Evolutionary conservation across 768 basidiomycete genomes (phyloP).

Genomic region (Lactarius psammicola): DNA sequence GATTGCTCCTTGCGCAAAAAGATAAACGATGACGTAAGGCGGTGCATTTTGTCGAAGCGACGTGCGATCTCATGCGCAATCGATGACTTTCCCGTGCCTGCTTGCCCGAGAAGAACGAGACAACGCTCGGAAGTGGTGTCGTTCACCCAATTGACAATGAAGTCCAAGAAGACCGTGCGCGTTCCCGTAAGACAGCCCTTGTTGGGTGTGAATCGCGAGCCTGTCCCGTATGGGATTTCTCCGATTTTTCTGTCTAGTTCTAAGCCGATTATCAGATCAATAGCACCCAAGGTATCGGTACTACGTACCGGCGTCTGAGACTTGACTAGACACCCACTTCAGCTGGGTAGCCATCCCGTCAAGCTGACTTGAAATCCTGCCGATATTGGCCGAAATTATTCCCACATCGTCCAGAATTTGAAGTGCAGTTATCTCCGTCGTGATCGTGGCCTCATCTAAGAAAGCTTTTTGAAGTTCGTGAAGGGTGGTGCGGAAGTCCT

Average conservation of each 20-base stretch:
- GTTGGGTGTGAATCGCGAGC: not conserved
- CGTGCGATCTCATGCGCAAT: not conserved
- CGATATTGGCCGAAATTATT: not conserved
- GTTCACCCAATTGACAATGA: not conserved
- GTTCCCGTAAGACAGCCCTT: slow-evolving; percentile 2
- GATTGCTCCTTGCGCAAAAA: not conserved
- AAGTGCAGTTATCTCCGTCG: not conserved
- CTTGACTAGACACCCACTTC: not conserved
- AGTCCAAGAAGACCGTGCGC: not conserved
- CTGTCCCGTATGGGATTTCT: not conserved
- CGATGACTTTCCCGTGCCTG: not conserved
- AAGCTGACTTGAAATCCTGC: not conserved
- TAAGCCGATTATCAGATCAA: not conserved
- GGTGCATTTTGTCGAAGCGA: not conserved
- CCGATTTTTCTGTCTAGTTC: not conserved
- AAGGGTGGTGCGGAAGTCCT: not conserved
- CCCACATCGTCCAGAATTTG: not conserved
- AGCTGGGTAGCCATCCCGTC: not conserved
- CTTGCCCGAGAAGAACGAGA: slow-evolving; percentile 1
- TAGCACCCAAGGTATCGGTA: no score
- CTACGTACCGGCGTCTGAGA: not conserved
- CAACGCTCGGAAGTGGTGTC: not conserved
- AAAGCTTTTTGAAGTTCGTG: not conserved
- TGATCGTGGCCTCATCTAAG: not conserved
- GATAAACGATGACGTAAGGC: not conserved